phyloP scores from a whole-genome alignment of 1,284 basidiomycete species.

The Ustilago nuda region DNA sequence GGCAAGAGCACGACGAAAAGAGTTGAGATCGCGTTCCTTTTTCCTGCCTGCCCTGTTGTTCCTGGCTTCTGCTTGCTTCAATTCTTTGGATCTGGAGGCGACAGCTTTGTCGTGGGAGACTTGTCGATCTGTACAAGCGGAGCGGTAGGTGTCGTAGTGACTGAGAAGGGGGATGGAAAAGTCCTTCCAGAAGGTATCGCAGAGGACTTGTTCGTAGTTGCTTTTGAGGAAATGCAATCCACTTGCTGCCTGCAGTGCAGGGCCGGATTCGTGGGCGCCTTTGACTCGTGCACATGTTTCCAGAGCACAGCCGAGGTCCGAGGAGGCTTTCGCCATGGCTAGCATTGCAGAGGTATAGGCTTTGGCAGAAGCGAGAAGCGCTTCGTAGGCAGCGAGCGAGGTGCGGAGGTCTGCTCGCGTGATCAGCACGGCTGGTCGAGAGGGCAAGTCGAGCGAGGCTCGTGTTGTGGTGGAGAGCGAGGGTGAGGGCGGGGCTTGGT shows the following conservation, averaged over 20 bases:
- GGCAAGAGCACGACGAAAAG: conserved; percentile 60
- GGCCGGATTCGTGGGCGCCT: conserved; percentile 61
- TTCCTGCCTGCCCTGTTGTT: conserved; percentile 79
- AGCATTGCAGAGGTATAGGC: conserved; percentile 85
- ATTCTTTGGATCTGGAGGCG: conserved; percentile 83
- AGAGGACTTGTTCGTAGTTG: conserved; percentile 91
- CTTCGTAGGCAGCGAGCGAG: conserved; percentile 82
- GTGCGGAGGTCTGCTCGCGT: conserved; percentile 82
- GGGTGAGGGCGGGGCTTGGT: conserved; percentile 46
- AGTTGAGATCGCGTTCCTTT: conserved; percentile 75
- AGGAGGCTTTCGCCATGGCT: conserved; percentile 84
- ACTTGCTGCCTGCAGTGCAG: conserved; percentile 60
- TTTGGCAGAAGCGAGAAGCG: conserved; percentile 83
- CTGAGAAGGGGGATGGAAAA: conserved; percentile 89
- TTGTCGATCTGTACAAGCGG: conserved; percentile 74
- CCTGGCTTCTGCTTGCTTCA: conserved; percentile 87
- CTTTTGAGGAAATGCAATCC: conserved; percentile 91
- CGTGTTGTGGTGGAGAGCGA: conserved; percentile 51
- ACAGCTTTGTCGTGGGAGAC: conserved; percentile 63
- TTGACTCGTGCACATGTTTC: conserved; percentile 66
- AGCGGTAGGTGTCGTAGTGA: conserved; percentile 83
- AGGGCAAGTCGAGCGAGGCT: conserved; percentile 77
- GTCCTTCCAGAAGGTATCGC: conserved; percentile 86
- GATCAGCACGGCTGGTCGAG: conserved; percentile 79
- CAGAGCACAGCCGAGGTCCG: conserved; percentile 80